Evolutionary conservation across 257 asterid genomes (phyloP).

Genomic region (Jaltomata sinuosa): DNA sequence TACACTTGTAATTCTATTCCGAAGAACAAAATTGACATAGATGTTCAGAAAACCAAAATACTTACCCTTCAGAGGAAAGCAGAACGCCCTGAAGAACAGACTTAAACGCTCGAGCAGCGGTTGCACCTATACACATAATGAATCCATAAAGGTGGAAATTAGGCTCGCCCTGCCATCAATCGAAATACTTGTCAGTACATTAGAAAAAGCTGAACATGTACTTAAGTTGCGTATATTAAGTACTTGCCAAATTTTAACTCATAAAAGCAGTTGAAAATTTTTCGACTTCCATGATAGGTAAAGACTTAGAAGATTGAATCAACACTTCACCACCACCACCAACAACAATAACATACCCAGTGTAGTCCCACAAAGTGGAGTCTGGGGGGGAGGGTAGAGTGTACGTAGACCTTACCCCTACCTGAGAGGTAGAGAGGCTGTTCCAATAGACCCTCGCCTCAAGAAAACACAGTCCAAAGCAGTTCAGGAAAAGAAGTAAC

Average conservation of each 20-base stretch:
- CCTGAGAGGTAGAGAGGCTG: too few relatives aligned
- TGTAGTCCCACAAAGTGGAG: too few relatives aligned
- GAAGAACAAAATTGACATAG: background rate
- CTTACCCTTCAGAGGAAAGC: constrained; percentile 87
- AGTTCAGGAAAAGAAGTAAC: too few relatives aligned
- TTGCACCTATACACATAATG: constrained; percentile 83
- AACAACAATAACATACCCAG: too few relatives aligned
- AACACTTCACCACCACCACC: background rate
- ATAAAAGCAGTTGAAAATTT: background rate
- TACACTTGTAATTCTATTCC: background rate
- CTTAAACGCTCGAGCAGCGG: constrained; percentile 98
- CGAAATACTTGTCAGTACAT: constrained; percentile 1
- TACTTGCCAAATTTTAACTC: background rate
- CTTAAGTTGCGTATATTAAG: background rate
- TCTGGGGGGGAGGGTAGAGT: too few relatives aligned
- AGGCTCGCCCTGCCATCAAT: constrained; percentile 74
- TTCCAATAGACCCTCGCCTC: too few relatives aligned
- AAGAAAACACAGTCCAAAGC: too few relatives aligned
- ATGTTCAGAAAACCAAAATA: background rate
- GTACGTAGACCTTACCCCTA: too few relatives aligned
- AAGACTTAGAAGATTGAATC: background rate
- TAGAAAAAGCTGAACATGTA: background rate
- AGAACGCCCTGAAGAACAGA: constrained; percentile 95
- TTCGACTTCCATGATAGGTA: background rate
- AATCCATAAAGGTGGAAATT: constrained; percentile 88